These are phyloP conservation scores for Aegilops umbellulata DNA, from an alignment of 176 grass and related monocot genomes.

Conservation along the genomic window DNA sequence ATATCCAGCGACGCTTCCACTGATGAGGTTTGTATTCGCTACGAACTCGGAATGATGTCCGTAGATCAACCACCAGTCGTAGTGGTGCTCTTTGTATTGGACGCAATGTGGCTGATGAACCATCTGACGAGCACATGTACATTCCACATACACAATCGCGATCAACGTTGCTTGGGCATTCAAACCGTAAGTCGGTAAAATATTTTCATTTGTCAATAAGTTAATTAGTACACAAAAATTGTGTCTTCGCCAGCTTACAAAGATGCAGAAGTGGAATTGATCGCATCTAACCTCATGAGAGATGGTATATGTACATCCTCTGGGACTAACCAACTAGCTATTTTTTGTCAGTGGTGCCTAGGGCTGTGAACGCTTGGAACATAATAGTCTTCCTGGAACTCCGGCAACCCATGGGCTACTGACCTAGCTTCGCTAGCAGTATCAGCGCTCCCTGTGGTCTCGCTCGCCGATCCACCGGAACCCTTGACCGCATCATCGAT, in stretches of 20 bases:
- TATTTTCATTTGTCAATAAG: not conserved
- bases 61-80: no score
- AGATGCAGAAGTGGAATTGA: not conserved
- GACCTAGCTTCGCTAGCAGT: not conserved
- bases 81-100: no score
- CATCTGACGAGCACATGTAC: no score
- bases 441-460: slow-evolving; percentile 14
- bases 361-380: slow-evolving; percentile 65
- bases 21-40: slow-evolving; percentile 14
- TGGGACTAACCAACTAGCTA: not conserved
- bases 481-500: not conserved
- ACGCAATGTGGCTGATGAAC: no score
- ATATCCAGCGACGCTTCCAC: slow-evolving; percentile 18
- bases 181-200: not conserved
- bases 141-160: no score
- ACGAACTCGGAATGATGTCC: no score
- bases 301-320: slow-evolving; percentile 22
- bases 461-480: not conserved
- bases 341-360: slow-evolving; percentile 51
- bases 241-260: not conserved
- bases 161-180: not conserved
- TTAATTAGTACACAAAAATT: slow-evolving; percentile 23
- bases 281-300: no score
- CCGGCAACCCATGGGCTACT: slow-evolving; percentile 38
- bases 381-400: slow-evolving; percentile 71